Evolutionary conservation across 2,329 filamentous ascomycete genomes (phyloP), one percentile per base, ranked within the genome.

Genomic region (Pseudogymnoascus sp.): DNA sequence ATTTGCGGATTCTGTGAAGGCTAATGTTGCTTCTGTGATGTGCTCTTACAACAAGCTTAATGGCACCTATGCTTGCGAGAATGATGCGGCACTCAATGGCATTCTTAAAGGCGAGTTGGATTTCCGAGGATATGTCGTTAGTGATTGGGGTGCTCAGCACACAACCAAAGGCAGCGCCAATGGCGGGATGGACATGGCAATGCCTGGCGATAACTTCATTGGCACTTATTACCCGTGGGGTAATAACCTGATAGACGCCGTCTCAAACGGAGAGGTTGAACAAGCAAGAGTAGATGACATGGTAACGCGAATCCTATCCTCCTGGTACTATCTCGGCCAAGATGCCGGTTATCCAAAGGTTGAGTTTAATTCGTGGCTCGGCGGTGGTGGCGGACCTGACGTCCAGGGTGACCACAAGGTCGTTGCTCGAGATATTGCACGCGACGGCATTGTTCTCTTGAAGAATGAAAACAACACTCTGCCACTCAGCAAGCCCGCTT

Each of bases 101-200:
- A 70, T 90, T 3, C 75, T 90, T 14, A 90, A 90, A 73, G 74
- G 78, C 12, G 85, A 91, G 71, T 79, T 94, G 11, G 89, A 87
- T n/a, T 93, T 92, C 78, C 85, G 87, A 67, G 78, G 89, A 4
- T 86, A 85, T 65, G 77, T 87, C 63, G 80, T 85, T 76, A 81
- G 79, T 57, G 90, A 94, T 72, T 94, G 90, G 90, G 78, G 80
- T 65, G 90, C 87, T 2, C 88, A 91, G 69, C 88, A 92, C 73
- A 83, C 84, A 22, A 90, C 88, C 63, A 82, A 84, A 7, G 79
- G 79, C 8, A 79, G 81, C 59, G 84, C 88, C 22, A 78, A 87
- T 64, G 81, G 83, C 22, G 90, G 90, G 28, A 72, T 93, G 64
- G 69, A 93, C 71, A 90, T 91, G 88, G 85, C 85, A 2, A 93